Percentiles rank a stretch among this genome's conserved stretches.
Conservation (phyloP, 768 basidiomycete genomes). For the Porphyrellus cyaneotinctus region DNA sequence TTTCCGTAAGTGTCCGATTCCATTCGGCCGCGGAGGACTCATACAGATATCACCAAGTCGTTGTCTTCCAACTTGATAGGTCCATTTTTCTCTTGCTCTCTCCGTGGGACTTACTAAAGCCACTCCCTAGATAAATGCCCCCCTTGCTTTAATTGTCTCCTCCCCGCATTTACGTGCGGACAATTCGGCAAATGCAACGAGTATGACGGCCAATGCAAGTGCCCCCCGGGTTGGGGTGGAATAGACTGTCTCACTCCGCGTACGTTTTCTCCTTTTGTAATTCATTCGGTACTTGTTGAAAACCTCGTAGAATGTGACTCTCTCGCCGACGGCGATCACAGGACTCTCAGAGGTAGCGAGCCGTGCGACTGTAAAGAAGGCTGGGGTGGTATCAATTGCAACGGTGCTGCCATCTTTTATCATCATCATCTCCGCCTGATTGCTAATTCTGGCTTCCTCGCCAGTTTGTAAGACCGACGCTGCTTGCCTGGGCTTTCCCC, state of each 20-base stretch:
- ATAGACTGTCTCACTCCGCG: constrained; percentile 92
- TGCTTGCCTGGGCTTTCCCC: constrained; percentile 77
- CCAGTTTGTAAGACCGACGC: constrained; percentile 82
- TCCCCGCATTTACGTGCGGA: constrained; percentile 88
- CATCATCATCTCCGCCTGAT: background rate
- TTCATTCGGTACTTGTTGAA: background rate
- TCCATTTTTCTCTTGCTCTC: background rate
- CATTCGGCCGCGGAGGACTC: constrained; percentile 8
- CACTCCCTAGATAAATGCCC: constrained; percentile 54
- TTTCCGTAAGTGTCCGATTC: constrained; percentile 20
- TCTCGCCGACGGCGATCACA: constrained; percentile 82
- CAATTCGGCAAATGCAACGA: constrained; percentile 89
- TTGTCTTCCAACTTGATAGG: constrained; percentile 19
- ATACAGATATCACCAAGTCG: constrained; percentile 14
- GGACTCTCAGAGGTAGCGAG: constrained; percentile 73
- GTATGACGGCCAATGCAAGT: constrained; percentile 94
- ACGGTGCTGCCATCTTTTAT: constrained; percentile 53
- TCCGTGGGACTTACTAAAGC: background rate
- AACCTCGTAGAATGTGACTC: constrained; percentile 79
- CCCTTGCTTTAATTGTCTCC: constrained; percentile 93
- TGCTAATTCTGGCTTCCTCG: background rate
- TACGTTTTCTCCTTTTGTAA: constrained; percentile 39
- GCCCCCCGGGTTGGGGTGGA: constrained; percentile 96
- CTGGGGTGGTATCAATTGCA: constrained; percentile 96
- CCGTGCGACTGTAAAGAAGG: constrained; percentile 89